Evolutionary conservation across 345 rosid genomes (phyloP).

Genomic region (Citrus reticulata): DNA sequence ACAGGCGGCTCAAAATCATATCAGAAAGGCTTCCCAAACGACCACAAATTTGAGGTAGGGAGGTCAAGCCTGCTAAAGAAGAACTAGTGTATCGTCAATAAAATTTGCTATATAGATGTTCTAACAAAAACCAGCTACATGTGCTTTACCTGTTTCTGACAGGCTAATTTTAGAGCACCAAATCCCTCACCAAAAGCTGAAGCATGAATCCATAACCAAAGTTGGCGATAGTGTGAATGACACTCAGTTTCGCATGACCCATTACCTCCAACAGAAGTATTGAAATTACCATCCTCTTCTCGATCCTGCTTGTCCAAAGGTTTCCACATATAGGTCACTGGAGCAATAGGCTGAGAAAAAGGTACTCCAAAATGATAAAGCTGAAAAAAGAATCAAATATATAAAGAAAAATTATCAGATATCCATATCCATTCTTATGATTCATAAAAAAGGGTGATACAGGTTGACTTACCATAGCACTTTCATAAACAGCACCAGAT

Average conservation of each 20-base stretch:
- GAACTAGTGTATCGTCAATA: background rate
- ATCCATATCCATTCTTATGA: background rate
- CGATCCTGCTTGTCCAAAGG: slow-evolving; percentile 29
- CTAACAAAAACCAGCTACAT: background rate
- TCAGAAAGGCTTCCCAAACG: background rate
- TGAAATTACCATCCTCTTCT: slow-evolving; percentile 21
- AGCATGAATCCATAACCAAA: slow-evolving; percentile 92
- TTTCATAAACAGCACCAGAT: slow-evolving; percentile 54
- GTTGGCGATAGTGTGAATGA: slow-evolving; percentile 33
- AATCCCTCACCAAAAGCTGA: slow-evolving; percentile 75
- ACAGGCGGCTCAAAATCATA: background rate
- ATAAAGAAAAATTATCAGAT: background rate
- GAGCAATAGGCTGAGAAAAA: slow-evolving; percentile 52
- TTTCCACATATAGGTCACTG: slow-evolving; percentile 75
- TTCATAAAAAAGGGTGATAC: background rate
- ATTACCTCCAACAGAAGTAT: slow-evolving; percentile 17
- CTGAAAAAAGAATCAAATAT: slow-evolving; percentile 32
- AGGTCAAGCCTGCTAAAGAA: background rate
- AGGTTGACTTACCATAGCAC: slow-evolving; percentile 56
- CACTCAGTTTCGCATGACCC: slow-evolving; percentile 7
- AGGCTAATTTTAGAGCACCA: slow-evolving; percentile 58
- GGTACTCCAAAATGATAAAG: slow-evolving; percentile 65
- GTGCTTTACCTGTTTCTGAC: slow-evolving; percentile 55
- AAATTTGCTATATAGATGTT: background rate
- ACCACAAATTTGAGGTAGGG: background rate